Evolutionary conservation across 2,329 filamentous ascomycete genomes (phyloP).

Genomic region (Lecanicillium sp.): DNA sequence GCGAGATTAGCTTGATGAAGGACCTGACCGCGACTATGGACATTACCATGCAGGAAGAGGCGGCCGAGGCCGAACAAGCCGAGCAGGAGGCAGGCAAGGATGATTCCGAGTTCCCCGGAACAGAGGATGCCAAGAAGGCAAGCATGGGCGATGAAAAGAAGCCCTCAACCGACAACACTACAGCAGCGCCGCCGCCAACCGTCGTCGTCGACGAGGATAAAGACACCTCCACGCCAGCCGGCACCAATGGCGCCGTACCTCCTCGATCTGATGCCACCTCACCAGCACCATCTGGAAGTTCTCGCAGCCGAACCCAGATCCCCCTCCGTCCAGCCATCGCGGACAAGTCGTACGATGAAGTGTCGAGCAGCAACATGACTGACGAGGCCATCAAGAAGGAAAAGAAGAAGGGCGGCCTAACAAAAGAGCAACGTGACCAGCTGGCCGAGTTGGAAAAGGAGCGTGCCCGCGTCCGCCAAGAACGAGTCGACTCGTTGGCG

Average conservation of each 20-base stretch:
- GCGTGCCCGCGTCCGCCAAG: slow-evolving; percentile 72
- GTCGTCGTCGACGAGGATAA: slow-evolving; percentile 34
- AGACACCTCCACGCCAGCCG: slow-evolving; percentile 14
- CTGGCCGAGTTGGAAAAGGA: slow-evolving; percentile 83
- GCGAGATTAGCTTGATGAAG: slow-evolving; percentile 97
- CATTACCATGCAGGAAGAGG: slow-evolving; percentile 80
- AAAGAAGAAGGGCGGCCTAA: slow-evolving; percentile 81
- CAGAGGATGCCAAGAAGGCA: slow-evolving; percentile 47
- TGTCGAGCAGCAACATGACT: slow-evolving; percentile 63
- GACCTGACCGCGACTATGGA: slow-evolving; percentile 98
- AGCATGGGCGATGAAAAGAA: slow-evolving; percentile 37
- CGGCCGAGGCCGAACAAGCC: slow-evolving; percentile 47
- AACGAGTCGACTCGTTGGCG: slow-evolving; percentile 76
- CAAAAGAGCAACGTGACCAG: slow-evolving; percentile 89
- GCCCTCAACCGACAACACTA: slow-evolving; percentile 19
- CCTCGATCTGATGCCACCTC: slow-evolving; percentile 27
- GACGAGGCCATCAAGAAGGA: slow-evolving; percentile 41
- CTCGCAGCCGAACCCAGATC: slow-evolving; percentile 43
- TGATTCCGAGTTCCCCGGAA: slow-evolving; percentile 44
- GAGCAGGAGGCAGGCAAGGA: slow-evolving; percentile 44
- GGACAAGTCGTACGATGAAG: slow-evolving; percentile 73
- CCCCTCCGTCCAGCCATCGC: slow-evolving; percentile 79
- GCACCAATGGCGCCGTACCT: slow-evolving; percentile 16
- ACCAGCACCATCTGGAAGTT: slow-evolving; percentile 32
- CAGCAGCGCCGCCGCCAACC: slow-evolving; percentile 22